Evolutionary conservation across 192 early-diverging fungal species (phyloP), one percentile per base, ranked within the genome.

Genomic region (Rhizoclosmatium globosum): DNA sequence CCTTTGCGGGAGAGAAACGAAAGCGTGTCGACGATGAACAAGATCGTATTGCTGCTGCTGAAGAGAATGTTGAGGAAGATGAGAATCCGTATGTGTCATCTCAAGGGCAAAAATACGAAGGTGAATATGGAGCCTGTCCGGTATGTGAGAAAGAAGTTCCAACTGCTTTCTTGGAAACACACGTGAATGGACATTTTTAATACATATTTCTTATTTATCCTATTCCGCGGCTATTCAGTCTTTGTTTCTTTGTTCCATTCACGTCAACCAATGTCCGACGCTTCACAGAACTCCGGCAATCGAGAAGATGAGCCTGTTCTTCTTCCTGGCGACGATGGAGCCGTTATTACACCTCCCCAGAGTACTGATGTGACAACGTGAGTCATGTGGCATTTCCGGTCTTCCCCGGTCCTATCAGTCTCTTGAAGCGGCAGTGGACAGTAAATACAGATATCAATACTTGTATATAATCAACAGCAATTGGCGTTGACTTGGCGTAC

Each of bases 361-460:
- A 62, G 58, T n/a, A 74, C 72, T n/a, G 72, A 74, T 48, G 72
- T 74, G 15, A 74, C 72, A n/a, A 60, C 57, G 72, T 74, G 72
- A 74, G 72, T 64, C 23, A 31, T 39, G 61, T 64, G 9, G 21
- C 11, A 19, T 38, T 68, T 23, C 67, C 39, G 15, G 38, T 21
- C 3, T 19, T 68, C 43, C 7, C 17, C 45, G 31, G 61, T 46
- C 39, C 13, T n/a, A 43, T n/a, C 7, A 45, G 45, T 7, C 39
- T 42, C 13, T n/a, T 3, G 15, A 13, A 19, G n/a, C 13, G 43
- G 17, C 45, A 17, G 67, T 19, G 45, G 31, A 0, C 0, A 31
- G 31, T 31, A 31, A 31, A 31, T 31, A 31, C 31, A 31, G 31
- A 31, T 31, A 31, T 31, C 31, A 31, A 31, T 31, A 31, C 31